phyloP scores from a whole-genome alignment of 768 basidiomycete genomes.

The Tubosaeta brunneosetosa region DNA sequence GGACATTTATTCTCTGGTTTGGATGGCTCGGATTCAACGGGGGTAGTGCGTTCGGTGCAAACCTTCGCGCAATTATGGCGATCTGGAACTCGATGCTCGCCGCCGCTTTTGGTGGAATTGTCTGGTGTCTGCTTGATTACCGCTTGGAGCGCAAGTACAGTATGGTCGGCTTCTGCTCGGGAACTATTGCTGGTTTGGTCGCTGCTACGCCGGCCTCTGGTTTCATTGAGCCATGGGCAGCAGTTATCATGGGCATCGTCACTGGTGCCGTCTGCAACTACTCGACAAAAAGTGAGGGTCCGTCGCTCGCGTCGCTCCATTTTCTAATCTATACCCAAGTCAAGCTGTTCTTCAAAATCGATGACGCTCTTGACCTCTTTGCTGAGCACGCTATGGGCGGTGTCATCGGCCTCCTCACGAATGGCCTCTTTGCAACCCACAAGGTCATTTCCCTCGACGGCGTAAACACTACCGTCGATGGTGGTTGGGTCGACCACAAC shows the following conservation, averaged over 20 bases:
- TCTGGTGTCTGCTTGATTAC: conserved; percentile 81
- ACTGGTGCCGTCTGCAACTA: conserved; percentile 75
- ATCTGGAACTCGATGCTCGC: conserved; percentile 88
- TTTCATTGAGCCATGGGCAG: conserved; percentile 71
- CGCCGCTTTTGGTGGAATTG: conserved; percentile 75
- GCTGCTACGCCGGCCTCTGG: conserved; percentile 88
- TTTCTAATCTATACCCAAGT: conserved; percentile 38
- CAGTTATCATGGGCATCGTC: conserved; percentile 70
- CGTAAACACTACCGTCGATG: conserved; percentile 46
- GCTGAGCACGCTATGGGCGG: conserved; percentile 89
- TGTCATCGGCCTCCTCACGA: conserved; percentile 66
- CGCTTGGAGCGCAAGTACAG: conserved; percentile 77
- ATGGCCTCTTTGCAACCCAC: conserved; percentile 69
- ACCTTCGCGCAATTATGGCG: conserved; percentile 80
- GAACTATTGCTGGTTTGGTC: conserved; percentile 84
- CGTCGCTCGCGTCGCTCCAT: background rate
- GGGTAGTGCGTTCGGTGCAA: conserved; percentile 83
- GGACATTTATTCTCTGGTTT: conserved; percentile 85
- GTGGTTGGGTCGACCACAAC: conserved; percentile 72
- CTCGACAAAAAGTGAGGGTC: conserved; percentile 67
- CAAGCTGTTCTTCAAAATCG: conserved; percentile 64
- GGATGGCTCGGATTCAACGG: conserved; percentile 91
- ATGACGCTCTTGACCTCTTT: conserved; percentile 90
- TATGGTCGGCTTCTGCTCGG: conserved; percentile 88
- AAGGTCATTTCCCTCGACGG: conserved; percentile 66